Base-by-base conservation (phyloP, 257 asterid species). In the Penstemon eatonii region DNA sequence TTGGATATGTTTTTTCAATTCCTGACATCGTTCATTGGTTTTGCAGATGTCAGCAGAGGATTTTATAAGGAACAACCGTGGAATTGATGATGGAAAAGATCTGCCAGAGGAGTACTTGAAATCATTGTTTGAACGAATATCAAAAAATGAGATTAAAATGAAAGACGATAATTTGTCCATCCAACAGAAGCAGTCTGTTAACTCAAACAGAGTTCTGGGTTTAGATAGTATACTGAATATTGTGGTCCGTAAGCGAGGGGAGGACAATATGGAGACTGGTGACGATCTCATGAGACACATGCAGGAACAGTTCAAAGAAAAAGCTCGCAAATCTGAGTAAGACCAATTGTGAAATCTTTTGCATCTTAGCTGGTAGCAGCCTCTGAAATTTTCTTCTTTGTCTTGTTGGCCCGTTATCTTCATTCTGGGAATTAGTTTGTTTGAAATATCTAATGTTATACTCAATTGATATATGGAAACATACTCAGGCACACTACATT, bases 241-340 rank as follows among this genome's bases (percentile, higher is more conserved):
- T 63, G 99, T 94, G 84, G 67, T 91, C 66, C 96, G 96, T 5
- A 86, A 85, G 73, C 89, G 96, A 69, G 99, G 92, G 54, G 86
- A 83, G 44, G 96, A 89, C 70, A 85, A 78, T 81, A 74, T 91
- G 96, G 99, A 84, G 79, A 84, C 90, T 42, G 79, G 96, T 65
- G 98, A 94, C 71, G 91, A 87, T 75, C 96, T 91, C 76, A 88
- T 91, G 89, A 83, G 93, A 75, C 95, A 89, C 83, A 91, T 94
- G 99, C 99, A 94, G 84, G 98, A 94, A 70, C 99, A 94, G 71
- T 94, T 94, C 78, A 94, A 94, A 80, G 99, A 94, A 79, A 94
- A 91, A 84, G 98, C 99, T 80, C 96, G 98, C 76, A 94, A 91
- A 78, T 87, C 99, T 3, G 99, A 94, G 99, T 94, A 94, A 84